Evolutionary conservation across 2,329 filamentous ascomycete species (phyloP).

Genomic region (Diaporthe citrichinensis): DNA sequence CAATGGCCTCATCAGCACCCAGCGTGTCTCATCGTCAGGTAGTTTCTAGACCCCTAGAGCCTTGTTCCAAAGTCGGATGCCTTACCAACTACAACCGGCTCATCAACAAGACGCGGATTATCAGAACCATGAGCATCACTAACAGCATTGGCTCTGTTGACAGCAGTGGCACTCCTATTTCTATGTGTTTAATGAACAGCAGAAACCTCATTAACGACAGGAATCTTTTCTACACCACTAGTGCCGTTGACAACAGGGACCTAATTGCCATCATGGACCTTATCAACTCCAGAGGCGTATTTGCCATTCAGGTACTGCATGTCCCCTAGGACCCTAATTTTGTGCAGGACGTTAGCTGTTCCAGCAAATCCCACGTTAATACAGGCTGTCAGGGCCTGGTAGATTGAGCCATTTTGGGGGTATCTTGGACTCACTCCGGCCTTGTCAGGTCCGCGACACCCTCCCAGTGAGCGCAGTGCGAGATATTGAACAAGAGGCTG

Average conservation of each 20-base stretch:
- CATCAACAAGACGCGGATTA: too few species aligned
- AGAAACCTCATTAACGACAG: not conserved
- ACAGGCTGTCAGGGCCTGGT: not conserved
- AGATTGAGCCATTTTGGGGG: too few species aligned
- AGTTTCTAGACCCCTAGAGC: too few species aligned
- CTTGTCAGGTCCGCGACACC: slow-evolving; percentile 5
- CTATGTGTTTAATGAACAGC: not conserved
- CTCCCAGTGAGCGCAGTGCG: slow-evolving; percentile 13
- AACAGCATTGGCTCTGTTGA: too few species aligned
- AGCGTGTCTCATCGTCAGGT: too few species aligned
- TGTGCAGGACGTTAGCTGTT: not conserved
- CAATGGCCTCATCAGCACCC: too few species aligned
- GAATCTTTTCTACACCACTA: not conserved
- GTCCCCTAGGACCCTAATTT: slow-evolving; percentile 41
- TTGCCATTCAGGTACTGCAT: slow-evolving; percentile 44
- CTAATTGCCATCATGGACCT: not conserved
- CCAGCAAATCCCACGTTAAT: too few species aligned
- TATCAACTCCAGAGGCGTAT: slow-evolving; percentile 28
- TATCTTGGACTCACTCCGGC: not conserved
- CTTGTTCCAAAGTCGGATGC: too few species aligned
- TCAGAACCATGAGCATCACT: too few species aligned
- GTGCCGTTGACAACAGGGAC: not conserved
- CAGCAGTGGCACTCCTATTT: not conserved
- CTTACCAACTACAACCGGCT: too few species aligned
- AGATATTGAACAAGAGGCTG: slow-evolving; percentile 7